A percentile compares a stretch with the other conserved stretches of the same genome.
Conservation (phyloP, 176 grass and related monocot genomes). For the Thinopyrum elongatum region DNA sequence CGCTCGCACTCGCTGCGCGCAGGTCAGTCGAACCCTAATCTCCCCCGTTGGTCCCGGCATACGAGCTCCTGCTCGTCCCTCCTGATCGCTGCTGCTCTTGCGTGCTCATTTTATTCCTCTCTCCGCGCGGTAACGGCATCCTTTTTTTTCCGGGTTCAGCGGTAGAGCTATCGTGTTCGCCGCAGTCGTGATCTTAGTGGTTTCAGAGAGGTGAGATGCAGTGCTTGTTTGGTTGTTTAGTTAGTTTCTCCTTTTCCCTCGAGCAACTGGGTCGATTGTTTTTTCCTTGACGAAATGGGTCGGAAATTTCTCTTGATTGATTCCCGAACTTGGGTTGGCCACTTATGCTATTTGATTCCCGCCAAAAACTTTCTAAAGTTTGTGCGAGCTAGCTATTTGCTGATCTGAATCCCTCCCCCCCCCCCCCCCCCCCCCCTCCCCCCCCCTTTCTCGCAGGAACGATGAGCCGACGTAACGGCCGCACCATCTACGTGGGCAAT, state of each 20-base stretch:
- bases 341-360: not conserved
- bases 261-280: no score
- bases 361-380: not conserved
- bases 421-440: no score
- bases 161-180: not conserved
- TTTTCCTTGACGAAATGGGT: no score
- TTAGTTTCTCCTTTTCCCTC: not conserved
- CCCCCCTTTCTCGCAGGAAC: constrained; percentile 38
- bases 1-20: not conserved
- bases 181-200: not conserved
- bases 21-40: constrained; percentile 13
- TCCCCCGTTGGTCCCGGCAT: not conserved
- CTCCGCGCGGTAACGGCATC: no score
- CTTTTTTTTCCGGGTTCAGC: not conserved
- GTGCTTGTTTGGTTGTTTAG: not conserved
- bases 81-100: not conserved
- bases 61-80: not conserved
- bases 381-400: not conserved
- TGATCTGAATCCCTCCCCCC: no score
- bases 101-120: not conserved
- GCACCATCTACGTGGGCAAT: constrained; percentile 87
- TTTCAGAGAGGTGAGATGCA: not conserved
- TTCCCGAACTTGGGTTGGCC: not conserved
- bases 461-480: constrained; percentile 66
- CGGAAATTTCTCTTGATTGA: not conserved